A percentile compares a stretch with the other conserved stretches of the same genome.
These are phyloP conservation scores for Geranomyces michiganensis DNA, from an alignment of 192 early-diverging fungal species.

Conservation along the genomic window DNA sequence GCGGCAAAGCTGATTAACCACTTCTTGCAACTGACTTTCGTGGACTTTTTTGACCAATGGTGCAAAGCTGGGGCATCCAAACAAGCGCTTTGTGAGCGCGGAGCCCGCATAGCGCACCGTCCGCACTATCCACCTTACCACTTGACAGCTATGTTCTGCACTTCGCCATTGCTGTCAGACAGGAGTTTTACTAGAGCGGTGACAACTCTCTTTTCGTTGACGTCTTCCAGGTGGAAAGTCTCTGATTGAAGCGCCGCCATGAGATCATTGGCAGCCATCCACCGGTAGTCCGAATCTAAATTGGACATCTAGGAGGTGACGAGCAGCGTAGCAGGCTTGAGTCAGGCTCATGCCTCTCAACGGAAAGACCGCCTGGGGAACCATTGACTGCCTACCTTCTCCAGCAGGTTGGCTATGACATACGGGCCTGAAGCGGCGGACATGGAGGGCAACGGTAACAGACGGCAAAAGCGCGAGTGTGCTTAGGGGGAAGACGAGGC, in stretches of 20 bases:
- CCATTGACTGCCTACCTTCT: constrained; percentile 59
- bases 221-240: constrained; percentile 57
- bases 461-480: no score
- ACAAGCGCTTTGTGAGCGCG: not conserved
- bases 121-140: constrained; percentile 50
- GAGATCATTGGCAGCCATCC: constrained; percentile 83
- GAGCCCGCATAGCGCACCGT: not conserved
- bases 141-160: constrained; percentile 80
- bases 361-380: not conserved
- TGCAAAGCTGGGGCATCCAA: constrained; percentile 56
- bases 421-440: constrained; percentile 45
- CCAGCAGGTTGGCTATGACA: constrained; percentile 67
- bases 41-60: constrained; percentile 77
- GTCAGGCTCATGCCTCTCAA: not conserved
- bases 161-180: constrained; percentile 82
- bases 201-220: constrained; percentile 54
- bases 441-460: not conserved
- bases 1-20: constrained; percentile 72
- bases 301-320: constrained; percentile 45
- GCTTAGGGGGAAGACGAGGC: no score
- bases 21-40: constrained; percentile 66
- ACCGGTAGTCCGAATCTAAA: constrained; percentile 80
- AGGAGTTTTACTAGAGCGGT: constrained; percentile 61
- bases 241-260: constrained; percentile 71
- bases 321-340: not conserved